These are phyloP conservation scores for Sanghuangporus baumii DNA, from an alignment of 1,284 basidiomycete genomes.

Conservation along the genomic window DNA sequence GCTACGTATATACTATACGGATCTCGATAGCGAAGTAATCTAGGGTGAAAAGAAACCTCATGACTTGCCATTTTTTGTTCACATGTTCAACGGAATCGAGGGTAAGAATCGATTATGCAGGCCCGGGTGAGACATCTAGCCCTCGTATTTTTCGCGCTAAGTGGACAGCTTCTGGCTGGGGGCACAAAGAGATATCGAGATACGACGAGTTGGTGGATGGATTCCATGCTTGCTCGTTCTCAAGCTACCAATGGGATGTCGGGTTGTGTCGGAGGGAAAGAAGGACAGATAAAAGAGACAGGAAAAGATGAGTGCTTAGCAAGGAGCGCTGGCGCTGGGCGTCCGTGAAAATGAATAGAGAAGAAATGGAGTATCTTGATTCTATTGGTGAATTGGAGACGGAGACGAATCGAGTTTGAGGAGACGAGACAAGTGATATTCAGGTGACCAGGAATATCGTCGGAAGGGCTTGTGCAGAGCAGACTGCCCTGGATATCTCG, in stretches of 20 bases:
- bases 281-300: background rate
- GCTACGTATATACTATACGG: background rate
- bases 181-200: background rate
- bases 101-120: background rate
- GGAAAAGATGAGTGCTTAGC: background rate
- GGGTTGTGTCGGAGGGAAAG: background rate
- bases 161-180: background rate
- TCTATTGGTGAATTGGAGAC: background rate
- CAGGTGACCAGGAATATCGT: background rate
- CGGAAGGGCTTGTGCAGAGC: too few species aligned
- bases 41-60: background rate
- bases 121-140: background rate
- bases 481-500: background rate
- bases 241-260: background rate
- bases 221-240: background rate
- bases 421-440: background rate
- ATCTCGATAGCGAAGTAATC: background rate
- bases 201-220: background rate
- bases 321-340: background rate
- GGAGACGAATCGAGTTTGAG: too few species aligned
- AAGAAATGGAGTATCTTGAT: background rate
- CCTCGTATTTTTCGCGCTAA: background rate
- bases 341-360: background rate
- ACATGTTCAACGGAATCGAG: background rate
- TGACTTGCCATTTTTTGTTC: background rate